Evolutionary conservation across 2,329 filamentous ascomycete species (phyloP).

Genomic region (Fusarium sp.): DNA sequence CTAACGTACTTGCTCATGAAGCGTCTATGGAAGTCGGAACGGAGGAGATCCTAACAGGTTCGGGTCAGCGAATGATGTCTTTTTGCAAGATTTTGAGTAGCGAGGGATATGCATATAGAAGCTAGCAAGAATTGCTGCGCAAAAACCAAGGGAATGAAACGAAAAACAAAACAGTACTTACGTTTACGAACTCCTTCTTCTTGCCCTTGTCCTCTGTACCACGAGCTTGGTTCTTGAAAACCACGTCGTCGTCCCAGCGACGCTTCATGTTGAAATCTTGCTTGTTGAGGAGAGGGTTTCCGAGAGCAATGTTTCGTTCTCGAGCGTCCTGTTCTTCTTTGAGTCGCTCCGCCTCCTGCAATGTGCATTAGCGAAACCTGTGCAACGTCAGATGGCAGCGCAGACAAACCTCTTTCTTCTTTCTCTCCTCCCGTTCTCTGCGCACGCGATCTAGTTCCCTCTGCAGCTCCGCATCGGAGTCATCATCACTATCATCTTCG

Average conservation of each 20-base stretch:
- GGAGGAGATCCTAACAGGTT: slow-evolving; percentile 77
- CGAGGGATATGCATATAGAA: background rate
- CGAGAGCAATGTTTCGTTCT: slow-evolving; percentile 88
- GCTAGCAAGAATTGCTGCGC: background rate
- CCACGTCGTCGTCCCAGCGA: slow-evolving; percentile 97
- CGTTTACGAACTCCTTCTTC: slow-evolving; percentile 96
- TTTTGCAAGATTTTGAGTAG: background rate
- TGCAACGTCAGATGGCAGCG: background rate
- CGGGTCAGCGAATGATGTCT: slow-evolving; percentile 37
- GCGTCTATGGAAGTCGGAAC: slow-evolving; percentile 96
- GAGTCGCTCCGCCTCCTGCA: slow-evolving; percentile 80
- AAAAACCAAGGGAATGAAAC: slow-evolving; percentile 4
- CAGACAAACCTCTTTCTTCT: slow-evolving; percentile 53
- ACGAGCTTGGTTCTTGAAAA: slow-evolving; percentile 98
- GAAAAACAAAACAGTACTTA: slow-evolving; percentile 56
- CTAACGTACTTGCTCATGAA: slow-evolving; percentile 85
- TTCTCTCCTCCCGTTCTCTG: slow-evolving; percentile 69
- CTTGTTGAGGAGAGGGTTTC: slow-evolving; percentile 92
- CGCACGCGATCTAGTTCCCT: slow-evolving; percentile 95
- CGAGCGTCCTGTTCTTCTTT: slow-evolving; percentile 84
- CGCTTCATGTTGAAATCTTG: slow-evolving; percentile 90
- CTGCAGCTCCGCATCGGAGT: slow-evolving; percentile 80
- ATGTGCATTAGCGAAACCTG: slow-evolving; percentile 13
- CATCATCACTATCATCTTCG: slow-evolving; percentile 66
- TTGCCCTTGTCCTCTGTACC: slow-evolving; percentile 92